These are phyloP conservation scores for Colletotrichum acutatum DNA, from an alignment of 2,329 filamentous ascomycete genomes.

Conservation along the genomic window DNA sequence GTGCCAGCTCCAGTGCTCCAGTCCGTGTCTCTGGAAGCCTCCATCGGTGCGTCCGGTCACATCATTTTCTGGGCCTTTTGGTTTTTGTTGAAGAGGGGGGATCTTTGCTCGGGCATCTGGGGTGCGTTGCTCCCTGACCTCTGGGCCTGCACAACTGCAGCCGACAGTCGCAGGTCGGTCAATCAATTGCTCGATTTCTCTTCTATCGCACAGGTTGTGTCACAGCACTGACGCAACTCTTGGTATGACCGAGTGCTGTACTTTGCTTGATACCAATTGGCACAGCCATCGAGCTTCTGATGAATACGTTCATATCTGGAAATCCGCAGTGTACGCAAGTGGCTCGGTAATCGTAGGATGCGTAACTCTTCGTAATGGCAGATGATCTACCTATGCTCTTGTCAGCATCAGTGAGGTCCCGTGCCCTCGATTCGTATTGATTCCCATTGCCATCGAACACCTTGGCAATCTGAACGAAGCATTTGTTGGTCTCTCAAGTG, in stretches of 20 bases:
- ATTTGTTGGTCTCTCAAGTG: background rate
- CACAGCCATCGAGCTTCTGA: background rate
- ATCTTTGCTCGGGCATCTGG: background rate
- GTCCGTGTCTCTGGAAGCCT: slow-evolving; percentile 16
- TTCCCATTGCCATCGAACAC: background rate
- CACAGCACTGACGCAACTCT: slow-evolving; percentile 13
- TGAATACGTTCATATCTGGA: background rate
- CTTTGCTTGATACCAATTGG: slow-evolving; percentile 9
- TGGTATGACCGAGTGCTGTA: background rate
- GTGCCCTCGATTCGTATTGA: slow-evolving; percentile 10
- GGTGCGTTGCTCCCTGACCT: background rate
- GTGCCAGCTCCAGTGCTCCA: background rate
- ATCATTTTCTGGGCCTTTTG: background rate
- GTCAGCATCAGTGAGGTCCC: background rate
- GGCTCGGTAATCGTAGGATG: background rate
- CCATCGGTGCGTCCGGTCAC: slow-evolving; percentile 19
- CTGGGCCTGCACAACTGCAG: background rate
- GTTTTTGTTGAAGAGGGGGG: background rate
- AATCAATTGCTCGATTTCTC: slow-evolving; percentile 22
- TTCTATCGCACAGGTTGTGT: background rate
- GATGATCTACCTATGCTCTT: slow-evolving; percentile 9
- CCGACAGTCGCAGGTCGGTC: background rate
- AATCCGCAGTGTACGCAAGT: background rate
- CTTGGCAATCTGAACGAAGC: slow-evolving; percentile 19
- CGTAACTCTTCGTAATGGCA: background rate